Evolutionary conservation across 345 rosid genomes (phyloP), one percentile per base, ranked within the genome.

Genomic region (Aquilaria malaccensis): DNA sequence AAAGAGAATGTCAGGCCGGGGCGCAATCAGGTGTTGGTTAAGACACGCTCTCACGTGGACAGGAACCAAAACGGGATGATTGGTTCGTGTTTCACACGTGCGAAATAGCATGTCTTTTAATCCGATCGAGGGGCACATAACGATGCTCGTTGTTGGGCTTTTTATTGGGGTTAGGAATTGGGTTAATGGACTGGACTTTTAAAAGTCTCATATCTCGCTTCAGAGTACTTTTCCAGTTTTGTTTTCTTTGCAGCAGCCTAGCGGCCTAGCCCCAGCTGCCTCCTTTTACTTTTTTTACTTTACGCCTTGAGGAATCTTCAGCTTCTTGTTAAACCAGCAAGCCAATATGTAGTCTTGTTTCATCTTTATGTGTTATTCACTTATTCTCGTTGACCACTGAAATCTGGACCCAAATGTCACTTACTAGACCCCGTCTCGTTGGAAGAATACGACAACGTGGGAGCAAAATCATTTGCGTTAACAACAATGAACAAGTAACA

Each of bases 281-380:
- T 22, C 22, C 22, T 22, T 22, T 22, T 22, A 22, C 22, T 22
- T 22, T 22, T 22, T 22, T 22, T 1, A 6, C 56, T 67, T 67
- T 70, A 59, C 66, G 30, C 49, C 66, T 64, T 9, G 53, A 70
- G 55, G 75, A 63, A 59, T 70, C 78, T 62, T 54, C 2, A 4
- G 49, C 52, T 55, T 59, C 50, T 4, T 11, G 33, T 13, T 7
- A 30, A 30, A 4, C 57, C 57, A 6, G 49, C 52, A 37, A 33
- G 9, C 31, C 30, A 11, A 32, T 45, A 33, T 15, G 22, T 1
- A 22, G 22, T 22, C 22, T 47, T 30, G 61, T 65, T 59, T 5
- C 45, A 14, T 6, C 37, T 45, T 54, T 45, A 32, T 56, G n/a
- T 46, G 15, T 45, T 62, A 15, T 48, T 56, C 22, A 22, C 22